Evolutionary conservation across 148 eudicot species (phyloP).

Genomic region (Chenopodium formosanum): DNA sequence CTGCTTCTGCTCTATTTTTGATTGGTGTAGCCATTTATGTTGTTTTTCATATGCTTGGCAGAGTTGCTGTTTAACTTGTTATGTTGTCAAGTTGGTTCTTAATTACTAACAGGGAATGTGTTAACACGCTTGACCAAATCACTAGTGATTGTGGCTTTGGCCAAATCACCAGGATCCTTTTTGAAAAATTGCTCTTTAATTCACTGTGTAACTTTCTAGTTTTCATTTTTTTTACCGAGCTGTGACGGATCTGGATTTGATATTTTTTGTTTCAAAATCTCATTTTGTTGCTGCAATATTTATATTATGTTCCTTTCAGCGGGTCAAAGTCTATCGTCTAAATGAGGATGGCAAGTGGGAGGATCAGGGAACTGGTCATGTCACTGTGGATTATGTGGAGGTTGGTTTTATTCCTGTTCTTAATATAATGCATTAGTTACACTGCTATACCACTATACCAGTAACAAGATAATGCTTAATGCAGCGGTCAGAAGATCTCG

Average conservation of each 20-base stretch:
- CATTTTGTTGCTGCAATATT: background rate
- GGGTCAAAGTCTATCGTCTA: constrained; percentile 85
- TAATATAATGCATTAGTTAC: background rate
- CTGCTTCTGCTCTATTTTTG: background rate
- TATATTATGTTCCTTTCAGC: constrained; percentile 38
- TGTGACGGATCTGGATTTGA: background rate
- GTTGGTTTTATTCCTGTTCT: constrained; percentile 36
- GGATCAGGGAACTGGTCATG: constrained; percentile 98
- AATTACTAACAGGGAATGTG: background rate
- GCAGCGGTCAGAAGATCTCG: constrained; percentile 87
- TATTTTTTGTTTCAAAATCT: background rate
- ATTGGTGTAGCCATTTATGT: background rate
- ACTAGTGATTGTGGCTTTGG: background rate
- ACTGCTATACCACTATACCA: background rate
- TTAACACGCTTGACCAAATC: background rate
- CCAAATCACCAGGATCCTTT: background rate
- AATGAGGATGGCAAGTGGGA: constrained; percentile 97
- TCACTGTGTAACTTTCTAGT: background rate
- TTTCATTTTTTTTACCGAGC: background rate
- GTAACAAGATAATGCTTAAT: constrained; percentile 13
- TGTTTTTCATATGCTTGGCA: background rate
- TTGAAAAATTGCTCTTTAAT: background rate
- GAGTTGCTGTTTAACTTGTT: background rate
- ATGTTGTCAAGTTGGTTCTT: too few species aligned
- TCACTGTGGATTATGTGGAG: constrained; percentile 90